Conservation (phyloP, 1,284 basidiomycete genomes). For the Athelia psychrophila region DNA sequence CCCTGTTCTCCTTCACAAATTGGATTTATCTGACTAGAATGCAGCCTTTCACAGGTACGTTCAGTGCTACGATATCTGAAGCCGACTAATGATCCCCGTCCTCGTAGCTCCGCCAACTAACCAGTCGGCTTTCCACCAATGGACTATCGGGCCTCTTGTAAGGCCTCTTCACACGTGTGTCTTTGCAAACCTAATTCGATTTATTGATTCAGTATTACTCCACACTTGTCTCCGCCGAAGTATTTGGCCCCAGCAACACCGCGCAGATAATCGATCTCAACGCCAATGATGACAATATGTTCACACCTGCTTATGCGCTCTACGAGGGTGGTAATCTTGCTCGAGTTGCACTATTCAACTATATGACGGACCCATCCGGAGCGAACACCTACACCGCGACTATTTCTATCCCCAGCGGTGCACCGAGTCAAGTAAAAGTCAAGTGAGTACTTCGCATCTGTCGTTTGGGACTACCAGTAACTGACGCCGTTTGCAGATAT, state of each 20-base stretch:
- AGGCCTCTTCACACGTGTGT: not conserved
- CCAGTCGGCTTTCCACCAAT: constrained; percentile 32
- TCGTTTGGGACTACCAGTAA: not conserved
- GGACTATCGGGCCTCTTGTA: constrained; percentile 32
- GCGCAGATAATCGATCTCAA: constrained; percentile 42
- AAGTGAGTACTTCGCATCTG: constrained; percentile 26
- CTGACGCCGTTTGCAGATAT: constrained; percentile 21
- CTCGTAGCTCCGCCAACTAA: constrained; percentile 36
- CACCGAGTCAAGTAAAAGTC: constrained; percentile 32
- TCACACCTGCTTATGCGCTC: constrained; percentile 50
- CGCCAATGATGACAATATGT: constrained; percentile 31
- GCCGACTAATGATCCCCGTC: constrained; percentile 2
- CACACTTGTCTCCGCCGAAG: constrained; percentile 44
- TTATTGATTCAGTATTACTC: constrained; percentile 37
- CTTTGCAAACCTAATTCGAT: not conserved
- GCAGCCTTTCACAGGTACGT: constrained; percentile 28
- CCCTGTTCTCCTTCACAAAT: not conserved
- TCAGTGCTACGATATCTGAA: constrained; percentile 8
- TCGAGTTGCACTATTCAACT: constrained; percentile 52
- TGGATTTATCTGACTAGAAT: not conserved
- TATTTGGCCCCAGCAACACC: constrained; percentile 39
- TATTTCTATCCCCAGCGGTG: constrained; percentile 22
- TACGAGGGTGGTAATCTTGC: constrained; percentile 44
- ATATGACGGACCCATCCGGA: constrained; percentile 36
- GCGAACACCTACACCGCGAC: constrained; percentile 33